Percentiles rank a stretch among this genome's conserved stretches.
Conservation (phyloP, 2,329 filamentous ascomycete genomes). For the Periconia sp. region DNA sequence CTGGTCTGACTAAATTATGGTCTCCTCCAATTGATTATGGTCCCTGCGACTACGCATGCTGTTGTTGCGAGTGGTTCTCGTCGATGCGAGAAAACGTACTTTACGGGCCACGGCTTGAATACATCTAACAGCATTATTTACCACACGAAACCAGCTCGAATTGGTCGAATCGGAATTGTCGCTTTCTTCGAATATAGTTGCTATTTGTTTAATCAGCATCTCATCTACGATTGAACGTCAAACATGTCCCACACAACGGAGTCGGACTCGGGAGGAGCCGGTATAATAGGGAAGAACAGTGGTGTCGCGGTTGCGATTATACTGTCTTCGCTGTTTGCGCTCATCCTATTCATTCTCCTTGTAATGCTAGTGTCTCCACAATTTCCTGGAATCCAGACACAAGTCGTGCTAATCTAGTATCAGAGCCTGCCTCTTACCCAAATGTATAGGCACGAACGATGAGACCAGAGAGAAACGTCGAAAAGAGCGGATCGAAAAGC, state of each 20-base stretch:
- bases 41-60: no score
- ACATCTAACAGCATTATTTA: no score
- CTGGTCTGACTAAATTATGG: no score
- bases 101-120: no score
- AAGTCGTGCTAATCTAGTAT: constrained; percentile 14
- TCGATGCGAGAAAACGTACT: no score
- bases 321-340: constrained; percentile 33
- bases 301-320: constrained; percentile 37
- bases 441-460: constrained; percentile 14
- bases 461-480: constrained; percentile 25
- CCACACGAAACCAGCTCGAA: no score
- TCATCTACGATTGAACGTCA: neutral
- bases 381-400: neutral
- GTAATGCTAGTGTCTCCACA: constrained; percentile 28
- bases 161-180: no score
- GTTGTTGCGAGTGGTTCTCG: no score
- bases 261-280: neutral
- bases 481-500: constrained; percentile 36
- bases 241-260: constrained; percentile 23
- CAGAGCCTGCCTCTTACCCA: constrained; percentile 32
- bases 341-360: constrained; percentile 32
- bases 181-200: no score
- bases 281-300: constrained; percentile 12
- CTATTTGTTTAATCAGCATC: constrained; percentile 2
- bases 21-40: no score